Evolutionary conservation across 1,284 basidiomycete species (phyloP).

Genomic region (Naganishia cerealis): DNA sequence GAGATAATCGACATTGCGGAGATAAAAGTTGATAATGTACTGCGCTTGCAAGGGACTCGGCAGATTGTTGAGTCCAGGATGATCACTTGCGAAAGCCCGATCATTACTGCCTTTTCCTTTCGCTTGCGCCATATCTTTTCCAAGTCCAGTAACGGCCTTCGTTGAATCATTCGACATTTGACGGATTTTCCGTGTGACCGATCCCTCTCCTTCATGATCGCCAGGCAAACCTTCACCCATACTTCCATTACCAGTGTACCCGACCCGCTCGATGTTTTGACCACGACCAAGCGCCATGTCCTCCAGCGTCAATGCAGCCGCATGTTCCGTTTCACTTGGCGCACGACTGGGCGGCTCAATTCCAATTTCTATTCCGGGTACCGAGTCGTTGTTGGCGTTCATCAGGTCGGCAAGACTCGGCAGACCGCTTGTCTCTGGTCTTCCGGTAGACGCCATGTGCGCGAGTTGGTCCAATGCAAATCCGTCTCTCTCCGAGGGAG

Average conservation of each 20-base stretch:
- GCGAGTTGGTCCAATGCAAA: neutral
- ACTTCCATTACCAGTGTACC: neutral
- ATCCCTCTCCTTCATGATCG: neutral
- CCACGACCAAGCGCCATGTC: slow-evolving; percentile 31
- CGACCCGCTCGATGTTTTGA: slow-evolving; percentile 23
- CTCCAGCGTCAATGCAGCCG: slow-evolving; percentile 31
- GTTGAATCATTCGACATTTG: neutral
- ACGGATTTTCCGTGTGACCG: neutral
- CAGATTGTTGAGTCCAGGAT: slow-evolving; percentile 19
- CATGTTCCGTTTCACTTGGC: slow-evolving; percentile 31
- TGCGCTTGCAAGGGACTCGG: slow-evolving; percentile 28
- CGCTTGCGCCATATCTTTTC: neutral
- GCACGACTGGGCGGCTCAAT: slow-evolving; percentile 24
- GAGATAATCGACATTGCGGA: slow-evolving; percentile 25
- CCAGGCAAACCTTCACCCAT: neutral
- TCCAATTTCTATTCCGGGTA: slow-evolving; percentile 10
- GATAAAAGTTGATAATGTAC: slow-evolving; percentile 30
- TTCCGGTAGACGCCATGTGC: neutral
- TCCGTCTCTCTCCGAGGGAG: slow-evolving; percentile 18
- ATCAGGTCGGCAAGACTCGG: slow-evolving; percentile 5
- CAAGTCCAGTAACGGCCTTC: neutral
- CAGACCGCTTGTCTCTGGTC: neutral
- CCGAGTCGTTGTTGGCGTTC: neutral
- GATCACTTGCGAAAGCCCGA: slow-evolving; percentile 2
- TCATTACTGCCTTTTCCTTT: slow-evolving; percentile 8